Percentiles rank a stretch among this genome's conserved stretches.
Conservation (phyloP, 2,329 filamentous ascomycete genomes). For the Malbranchea zuffiana region DNA sequence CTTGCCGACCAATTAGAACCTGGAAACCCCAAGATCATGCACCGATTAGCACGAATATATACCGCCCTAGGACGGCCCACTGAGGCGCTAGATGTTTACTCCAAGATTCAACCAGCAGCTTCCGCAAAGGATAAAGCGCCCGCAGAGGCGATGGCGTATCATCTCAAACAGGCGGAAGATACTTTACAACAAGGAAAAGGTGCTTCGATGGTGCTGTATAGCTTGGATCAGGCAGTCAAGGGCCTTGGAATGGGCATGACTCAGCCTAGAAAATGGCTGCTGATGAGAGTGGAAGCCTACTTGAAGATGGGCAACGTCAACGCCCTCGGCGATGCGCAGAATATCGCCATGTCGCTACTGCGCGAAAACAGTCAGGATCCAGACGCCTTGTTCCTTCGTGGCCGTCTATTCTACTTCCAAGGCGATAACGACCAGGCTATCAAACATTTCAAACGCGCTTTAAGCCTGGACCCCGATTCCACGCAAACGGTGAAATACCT, state of each 20-base stretch:
- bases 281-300: conserved; percentile 85
- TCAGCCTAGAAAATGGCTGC: conserved; percentile 83
- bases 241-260: conserved; percentile 62
- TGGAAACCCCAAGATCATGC: conserved; percentile 73
- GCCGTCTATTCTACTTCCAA: conserved; percentile 75
- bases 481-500: conserved; percentile 80
- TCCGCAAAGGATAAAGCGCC: conserved; percentile 74
- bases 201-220: conserved; percentile 84
- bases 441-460: conserved; percentile 79
- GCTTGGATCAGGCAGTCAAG: conserved; percentile 79
- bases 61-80: conserved; percentile 75
- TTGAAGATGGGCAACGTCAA: conserved; percentile 87
- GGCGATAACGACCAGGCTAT: conserved; percentile 94
- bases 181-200: conserved; percentile 64
- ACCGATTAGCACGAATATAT: conserved; percentile 81
- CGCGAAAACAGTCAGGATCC: conserved; percentile 83
- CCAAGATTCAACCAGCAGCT: conserved; percentile 65
- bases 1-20: conserved; percentile 74
- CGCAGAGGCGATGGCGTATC: conserved; percentile 74
- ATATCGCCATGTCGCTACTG: conserved; percentile 78
- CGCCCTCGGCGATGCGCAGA: conserved; percentile 80
- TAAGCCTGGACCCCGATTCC: conserved; percentile 86
- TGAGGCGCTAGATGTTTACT: conserved; percentile 74
- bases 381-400: conserved; percentile 81
- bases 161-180: conserved; percentile 69